Conservation (phyloP, 2,329 filamentous ascomycete genomes). For the Aspergillus intermedius region DNA sequence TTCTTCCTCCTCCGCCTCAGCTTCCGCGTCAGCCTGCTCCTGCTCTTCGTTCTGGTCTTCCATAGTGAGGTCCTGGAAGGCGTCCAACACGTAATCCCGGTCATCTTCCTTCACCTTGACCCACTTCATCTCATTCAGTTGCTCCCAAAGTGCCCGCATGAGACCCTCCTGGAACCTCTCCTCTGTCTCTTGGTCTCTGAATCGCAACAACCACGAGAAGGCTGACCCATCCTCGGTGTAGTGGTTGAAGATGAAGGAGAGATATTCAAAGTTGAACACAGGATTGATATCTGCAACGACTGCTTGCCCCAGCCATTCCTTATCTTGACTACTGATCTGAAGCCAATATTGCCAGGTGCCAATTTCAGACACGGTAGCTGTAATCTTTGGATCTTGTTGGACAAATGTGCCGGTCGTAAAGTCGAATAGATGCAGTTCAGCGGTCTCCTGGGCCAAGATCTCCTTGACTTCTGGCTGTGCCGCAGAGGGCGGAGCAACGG, state of each 20-base stretch:
- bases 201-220: conserved; percentile 91
- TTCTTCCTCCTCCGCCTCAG: conserved; percentile 51
- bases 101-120: conserved; percentile 86
- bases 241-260: conserved; percentile 99
- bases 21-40: conserved; percentile 50
- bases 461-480: conserved; percentile 63
- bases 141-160: conserved; percentile 95
- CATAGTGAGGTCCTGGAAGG: conserved; percentile 91
- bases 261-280: conserved; percentile 96
- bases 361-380: conserved; percentile 74
- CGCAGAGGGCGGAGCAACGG: conserved; percentile 54
- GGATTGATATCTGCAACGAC: conserved; percentile 90
- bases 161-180: conserved; percentile 88
- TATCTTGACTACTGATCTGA: conserved; percentile 68
- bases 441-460: conserved; percentile 66
- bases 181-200: conserved; percentile 72
- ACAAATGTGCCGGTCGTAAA: conserved; percentile 81
- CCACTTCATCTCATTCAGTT: conserved; percentile 92
- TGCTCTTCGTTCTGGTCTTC: conserved; percentile 60
- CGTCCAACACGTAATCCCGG: conserved; percentile 87
- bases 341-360: conserved; percentile 96
- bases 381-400: conserved; percentile 66
- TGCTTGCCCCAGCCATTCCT: conserved; percentile 79
- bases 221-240: conserved; percentile 82
- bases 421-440: conserved; percentile 90